Base-by-base conservation (phyloP, 2,329 filamentous ascomycete genomes). In the Diplodia scrobiculata region DNA sequence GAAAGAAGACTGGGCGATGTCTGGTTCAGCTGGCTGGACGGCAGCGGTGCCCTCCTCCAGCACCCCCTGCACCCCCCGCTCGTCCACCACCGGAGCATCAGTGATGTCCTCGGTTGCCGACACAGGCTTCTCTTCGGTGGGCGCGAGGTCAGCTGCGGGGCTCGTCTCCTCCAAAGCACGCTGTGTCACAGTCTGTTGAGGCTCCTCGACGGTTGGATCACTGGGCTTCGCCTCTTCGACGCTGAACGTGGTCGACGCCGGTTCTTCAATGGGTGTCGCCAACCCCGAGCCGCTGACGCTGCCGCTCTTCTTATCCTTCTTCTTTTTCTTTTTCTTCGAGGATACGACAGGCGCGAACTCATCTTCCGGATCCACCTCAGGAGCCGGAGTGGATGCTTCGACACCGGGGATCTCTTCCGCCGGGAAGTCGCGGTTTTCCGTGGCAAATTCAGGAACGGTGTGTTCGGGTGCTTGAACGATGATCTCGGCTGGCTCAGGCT, bases 261-360 rank as follows among this genome's bases (percentile, higher is more conserved):
- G n/a, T 9, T 38, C 52, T 17, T 55, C 52, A 17, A 55, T 21
- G 1, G 52, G 52, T 5, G 52, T 55, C 5, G 52, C 32, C 13
- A 55, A 25, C 5, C 52, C 38, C n/a, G 29, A 41, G 25, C 34
- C 47, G 27, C 45, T 67, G 38, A 68, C 69, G 63, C 71, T 67
- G 38, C 68, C 69, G 63, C 71, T 70, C 9, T 64, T 66, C 64
- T 72, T 73, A 5, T 65, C 68, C 66, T 72, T 72, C 68, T 72
- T 72, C 68, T 73, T 63, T 34, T 50, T 51, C 45, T 63, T 63
- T 17, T 51, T 63, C 27, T 52, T 63, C 17, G 38, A 55, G 1
- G 34, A 36, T 6, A 38, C 9, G 10, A 55, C 52, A 17, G 52
- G 32, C 13, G 52, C 34, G 5, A 55, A 55, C 11, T 55, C 34